Base-by-base conservation (phyloP, 1,284 basidiomycete species). In the Leccinum pallidistipes region DNA sequence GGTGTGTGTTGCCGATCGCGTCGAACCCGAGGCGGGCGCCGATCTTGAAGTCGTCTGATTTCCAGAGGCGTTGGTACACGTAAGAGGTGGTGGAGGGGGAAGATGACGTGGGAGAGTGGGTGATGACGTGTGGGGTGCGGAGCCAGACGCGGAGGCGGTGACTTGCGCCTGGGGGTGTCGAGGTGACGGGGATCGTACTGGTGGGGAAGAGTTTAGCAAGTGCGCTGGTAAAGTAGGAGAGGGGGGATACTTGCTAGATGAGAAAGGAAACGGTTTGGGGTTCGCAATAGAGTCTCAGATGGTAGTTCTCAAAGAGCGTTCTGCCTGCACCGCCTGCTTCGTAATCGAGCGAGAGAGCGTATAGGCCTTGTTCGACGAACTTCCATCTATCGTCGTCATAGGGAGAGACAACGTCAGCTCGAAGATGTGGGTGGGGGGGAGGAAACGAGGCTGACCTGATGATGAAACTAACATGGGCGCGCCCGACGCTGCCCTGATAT, bases 71-170 rank as follows among this genome's bases (percentile, higher is more conserved):
- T 65, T 86, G 85, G 68, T 83, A 87, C 59, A 84, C 72, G 65
- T 80, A 81, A 2, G 82, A 79, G 56, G 81, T 78, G 21, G 21
- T 73, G 70, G 21, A 68, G 67, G 7, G 69, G 59, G 9, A 58
- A 14, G 77, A 69, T 5, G 49, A 74, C 66, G 59, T 72, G 1
- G 32, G 70, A 69, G 40, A 2, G 6, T 27, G 49, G 18, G 34
- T 2, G 5, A 6, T 6, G 3, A n/a, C 0, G 51, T 56, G 75
- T 62, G 66, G 80, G 70, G 66, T 80, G 74, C 75, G 69, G 59
- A 85, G 72, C 86, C 86, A 87, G 47, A 86, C 74, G 29, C 86
- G 83, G 40, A 87, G 71, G 60, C 83, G 80, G 65, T 87, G 85
- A 7, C 82, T 81, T 27, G 85, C 82, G 11, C 83, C 83, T 2